These are phyloP conservation scores for Trametes cinnabarina DNA, from an alignment of 768 basidiomycete species.

Conservation along the genomic window DNA sequence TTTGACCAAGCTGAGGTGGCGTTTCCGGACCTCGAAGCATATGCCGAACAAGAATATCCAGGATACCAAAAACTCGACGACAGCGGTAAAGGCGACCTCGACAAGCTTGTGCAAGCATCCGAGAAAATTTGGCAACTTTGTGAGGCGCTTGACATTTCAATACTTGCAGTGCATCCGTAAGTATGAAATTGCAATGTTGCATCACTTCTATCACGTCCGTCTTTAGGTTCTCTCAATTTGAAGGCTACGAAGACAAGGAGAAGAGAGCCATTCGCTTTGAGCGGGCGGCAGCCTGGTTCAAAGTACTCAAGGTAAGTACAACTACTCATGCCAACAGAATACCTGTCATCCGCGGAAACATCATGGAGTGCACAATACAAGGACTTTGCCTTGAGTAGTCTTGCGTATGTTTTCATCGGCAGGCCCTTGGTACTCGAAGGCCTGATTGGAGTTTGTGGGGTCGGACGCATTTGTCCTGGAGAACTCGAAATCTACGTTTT, in stretches of 20 bases:
- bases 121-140: constrained; percentile 22
- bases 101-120: constrained; percentile 21
- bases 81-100: constrained; percentile 25
- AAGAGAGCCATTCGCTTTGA: constrained; percentile 19
- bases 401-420: too few species aligned
- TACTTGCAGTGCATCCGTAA: constrained; percentile 32
- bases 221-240: constrained; percentile 27
- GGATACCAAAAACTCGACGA: constrained; percentile 26
- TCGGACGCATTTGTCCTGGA: constrained; percentile 2
- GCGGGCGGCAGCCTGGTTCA: constrained; percentile 29
- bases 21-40: constrained; percentile 30
- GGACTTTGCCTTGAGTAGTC: too few species aligned
- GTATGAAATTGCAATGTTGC: neutral
- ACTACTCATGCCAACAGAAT: too few species aligned
- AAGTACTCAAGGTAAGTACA: constrained; percentile 22
- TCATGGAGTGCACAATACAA: too few species aligned
- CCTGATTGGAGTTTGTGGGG: too few species aligned
- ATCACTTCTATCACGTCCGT: neutral
- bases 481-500: neutral
- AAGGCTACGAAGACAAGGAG: constrained; percentile 25
- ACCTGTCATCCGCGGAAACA: too few species aligned
- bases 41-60: constrained; percentile 18
- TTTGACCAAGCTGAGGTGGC: constrained; percentile 28
- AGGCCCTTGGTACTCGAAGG: too few species aligned
- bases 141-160: constrained; percentile 22